phyloP scores from a whole-genome alignment of 2,329 filamentous ascomycete species.

The Plenodomus biglobosus region DNA sequence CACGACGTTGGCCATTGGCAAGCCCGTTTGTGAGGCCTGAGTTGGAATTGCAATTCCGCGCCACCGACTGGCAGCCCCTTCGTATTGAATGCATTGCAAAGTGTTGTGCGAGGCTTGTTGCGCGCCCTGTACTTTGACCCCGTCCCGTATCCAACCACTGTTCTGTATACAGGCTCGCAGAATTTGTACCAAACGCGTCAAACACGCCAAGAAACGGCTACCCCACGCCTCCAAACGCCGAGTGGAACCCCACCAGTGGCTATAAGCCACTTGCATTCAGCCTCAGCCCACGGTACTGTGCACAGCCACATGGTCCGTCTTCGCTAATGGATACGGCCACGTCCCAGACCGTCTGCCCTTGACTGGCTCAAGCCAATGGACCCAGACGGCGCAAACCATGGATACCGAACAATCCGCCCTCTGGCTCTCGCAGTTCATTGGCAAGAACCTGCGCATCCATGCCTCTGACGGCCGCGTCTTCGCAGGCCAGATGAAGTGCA shows the following conservation, averaged over 20 bases:
- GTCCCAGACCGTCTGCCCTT: conserved; percentile 1
- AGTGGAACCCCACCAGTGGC: too few relatives aligned
- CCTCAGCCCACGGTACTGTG: neutral
- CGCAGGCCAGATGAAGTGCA: conserved; percentile 89
- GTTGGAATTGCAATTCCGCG: conserved; percentile 9
- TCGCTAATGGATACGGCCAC: conserved; percentile 9
- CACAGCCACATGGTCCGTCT: conserved; percentile 15
- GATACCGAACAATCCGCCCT: conserved; percentile 56
- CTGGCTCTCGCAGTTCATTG: conserved; percentile 68
- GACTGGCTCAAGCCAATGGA: conserved; percentile 15
- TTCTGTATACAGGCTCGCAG: conserved; percentile 13
- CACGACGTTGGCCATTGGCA: conserved; percentile 29
- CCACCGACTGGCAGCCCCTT: conserved; percentile 31
- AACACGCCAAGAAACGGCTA: conserved; percentile 28
- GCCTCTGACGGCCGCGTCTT: conserved; percentile 86
- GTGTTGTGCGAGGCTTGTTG: conserved; percentile 5
- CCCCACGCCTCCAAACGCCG: too few relatives aligned
- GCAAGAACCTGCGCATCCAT: conserved; percentile 76
- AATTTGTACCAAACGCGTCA: conserved; percentile 26
- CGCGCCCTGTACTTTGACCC: too few relatives aligned
- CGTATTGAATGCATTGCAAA: conserved; percentile 36
- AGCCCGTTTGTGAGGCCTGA: too few relatives aligned
- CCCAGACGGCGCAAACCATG: conserved; percentile 39
- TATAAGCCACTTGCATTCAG: too few relatives aligned
- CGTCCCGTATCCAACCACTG: too few relatives aligned